A percentile compares a stretch with the other conserved stretches of the same genome.
Evolutionary conservation across 2,329 filamentous ascomycete species (phyloP).

Genomic region (Venturiaceae sp.): DNA sequence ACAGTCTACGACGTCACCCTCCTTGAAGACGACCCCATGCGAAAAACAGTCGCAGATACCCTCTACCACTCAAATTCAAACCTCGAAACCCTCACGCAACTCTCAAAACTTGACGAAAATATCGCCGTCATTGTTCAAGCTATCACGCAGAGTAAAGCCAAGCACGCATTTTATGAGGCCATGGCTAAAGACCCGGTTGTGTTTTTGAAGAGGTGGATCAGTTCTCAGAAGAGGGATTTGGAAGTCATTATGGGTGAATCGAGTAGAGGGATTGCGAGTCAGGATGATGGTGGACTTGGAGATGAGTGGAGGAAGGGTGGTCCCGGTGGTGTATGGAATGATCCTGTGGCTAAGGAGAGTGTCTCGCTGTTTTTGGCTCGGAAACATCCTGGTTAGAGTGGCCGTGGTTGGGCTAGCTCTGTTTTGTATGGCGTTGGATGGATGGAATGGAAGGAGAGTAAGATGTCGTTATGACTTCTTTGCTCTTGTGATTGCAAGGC

Average conservation of each 20-base stretch:
- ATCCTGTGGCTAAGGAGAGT: slow-evolving; percentile 49
- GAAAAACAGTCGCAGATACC: slow-evolving; percentile 52
- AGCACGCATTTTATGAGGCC: slow-evolving; percentile 76
- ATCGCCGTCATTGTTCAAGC: slow-evolving; percentile 76
- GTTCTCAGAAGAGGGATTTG: slow-evolving; percentile 81
- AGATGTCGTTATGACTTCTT: no score
- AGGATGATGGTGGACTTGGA: slow-evolving; percentile 41
- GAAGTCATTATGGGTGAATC: slow-evolving; percentile 82
- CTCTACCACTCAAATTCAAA: slow-evolving; percentile 46
- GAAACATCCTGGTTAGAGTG: background rate
- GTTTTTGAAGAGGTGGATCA: slow-evolving; percentile 82
- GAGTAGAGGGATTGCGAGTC: slow-evolving; percentile 35
- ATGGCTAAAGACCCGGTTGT: slow-evolving; percentile 72
- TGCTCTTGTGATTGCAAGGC: no score
- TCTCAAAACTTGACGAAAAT: slow-evolving; percentile 72
- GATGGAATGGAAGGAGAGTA: no score
- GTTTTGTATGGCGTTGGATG: background rate
- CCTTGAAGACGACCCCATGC: slow-evolving; percentile 71
- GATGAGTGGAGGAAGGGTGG: slow-evolving; percentile 63
- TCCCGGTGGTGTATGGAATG: slow-evolving; percentile 52
- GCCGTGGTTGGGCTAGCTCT: background rate
- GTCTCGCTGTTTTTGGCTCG: slow-evolving; percentile 51
- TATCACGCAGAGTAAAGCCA: slow-evolving; percentile 74
- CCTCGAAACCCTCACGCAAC: slow-evolving; percentile 13
- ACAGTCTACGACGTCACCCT: slow-evolving; percentile 90